Evolutionary conservation across 371 early-diverging fungal species (phyloP), one percentile per base, ranked within the genome.

Genomic region (Mucor circinelloides): DNA sequence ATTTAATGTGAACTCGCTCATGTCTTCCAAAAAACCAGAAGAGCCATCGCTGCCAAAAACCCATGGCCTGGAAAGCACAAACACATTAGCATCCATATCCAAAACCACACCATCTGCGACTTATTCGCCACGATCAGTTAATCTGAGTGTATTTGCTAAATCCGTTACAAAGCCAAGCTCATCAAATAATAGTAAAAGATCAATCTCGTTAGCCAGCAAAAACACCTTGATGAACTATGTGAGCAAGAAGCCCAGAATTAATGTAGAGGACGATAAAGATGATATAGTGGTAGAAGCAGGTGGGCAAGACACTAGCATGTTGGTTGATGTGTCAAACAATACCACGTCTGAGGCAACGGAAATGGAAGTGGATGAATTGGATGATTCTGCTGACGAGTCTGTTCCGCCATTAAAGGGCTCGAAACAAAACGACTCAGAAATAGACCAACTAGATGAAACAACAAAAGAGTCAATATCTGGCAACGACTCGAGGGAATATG

Each of bases 1-100:
- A 2, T 88, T 83, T 66, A 67, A 72, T 1, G 42, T 58, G 1
- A 64, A 69, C 23, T 9, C 67, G 25, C 48, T 67, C 7, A 67
- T 57, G 48, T 36, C 46, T 6, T 6, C 2, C 15, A 42, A 27
- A n/a, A 4, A 36, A 3, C 36, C 13, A 25, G 42, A 42, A 40
- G 38, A 40, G 15, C 19, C 40, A 15, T 25, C 3, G 6, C 60
- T 13, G 13, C 44, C 1, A 17, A 2, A 12, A 15, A 4, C 60
- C 7, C 25, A 23, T 50, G 25, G 3, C 10, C 8, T 1, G 23
- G 12, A 8, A 25, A 25, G 23, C 17, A 46, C 19, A 19, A 44
- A 40, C n/a, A 40, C 42, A n/a, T 0, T 8, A 21, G 6, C 46
- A 7, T 19, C 21, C 6, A 7, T n/a, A 3, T 9, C 48, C n/a